These are phyloP conservation scores for Annulohypoxylon moriforme DNA, from an alignment of 495 filamentous ascomycete genomes.

Conservation along the genomic window DNA sequence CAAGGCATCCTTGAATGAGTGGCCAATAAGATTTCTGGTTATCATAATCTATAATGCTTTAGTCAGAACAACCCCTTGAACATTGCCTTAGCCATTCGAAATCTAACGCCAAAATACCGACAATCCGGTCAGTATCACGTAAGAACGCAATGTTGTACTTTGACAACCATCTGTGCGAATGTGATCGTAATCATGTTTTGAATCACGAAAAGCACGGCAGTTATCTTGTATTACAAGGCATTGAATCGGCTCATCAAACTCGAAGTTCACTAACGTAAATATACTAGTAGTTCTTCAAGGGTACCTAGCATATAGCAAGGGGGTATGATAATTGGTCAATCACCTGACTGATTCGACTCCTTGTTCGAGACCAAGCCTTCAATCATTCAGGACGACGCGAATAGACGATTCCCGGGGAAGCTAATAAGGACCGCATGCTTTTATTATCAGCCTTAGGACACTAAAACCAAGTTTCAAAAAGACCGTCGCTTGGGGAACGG, in stretches of 20 bases:
- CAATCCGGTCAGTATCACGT: background rate
- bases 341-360: background rate
- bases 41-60: background rate
- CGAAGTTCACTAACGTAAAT: background rate
- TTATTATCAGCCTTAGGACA: background rate
- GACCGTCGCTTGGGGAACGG: slow-evolving; percentile 48
- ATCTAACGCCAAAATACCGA: background rate
- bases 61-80: too few species aligned
- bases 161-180: background rate
- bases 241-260: background rate
- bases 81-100: background rate
- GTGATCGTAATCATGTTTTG: background rate
- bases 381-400: background rate
- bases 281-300: background rate
- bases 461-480: slow-evolving; percentile 1
- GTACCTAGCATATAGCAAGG: background rate
- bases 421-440: background rate
- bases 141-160: background rate
- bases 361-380: background rate
- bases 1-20: background rate
- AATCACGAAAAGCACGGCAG: background rate
- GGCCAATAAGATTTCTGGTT: background rate
- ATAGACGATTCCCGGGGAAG: background rate
- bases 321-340: background rate
- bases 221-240: background rate